Evolutionary conservation across 2,329 filamentous ascomycete genomes (phyloP).

Genomic region (Trichoderma breve): DNA sequence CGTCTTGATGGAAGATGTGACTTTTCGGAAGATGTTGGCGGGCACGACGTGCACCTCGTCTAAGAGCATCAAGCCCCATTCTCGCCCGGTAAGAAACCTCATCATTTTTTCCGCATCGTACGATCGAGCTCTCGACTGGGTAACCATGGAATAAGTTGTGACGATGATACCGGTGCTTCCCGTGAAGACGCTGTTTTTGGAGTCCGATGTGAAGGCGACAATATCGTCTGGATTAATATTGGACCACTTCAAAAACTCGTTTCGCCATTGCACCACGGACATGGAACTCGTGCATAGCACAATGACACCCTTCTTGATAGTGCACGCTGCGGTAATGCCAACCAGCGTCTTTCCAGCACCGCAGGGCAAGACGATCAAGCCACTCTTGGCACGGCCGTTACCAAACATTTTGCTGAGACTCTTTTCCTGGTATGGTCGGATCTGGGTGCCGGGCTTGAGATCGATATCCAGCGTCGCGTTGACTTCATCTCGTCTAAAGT

Average conservation of each 20-base stretch:
- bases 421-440: slow-evolving; percentile 94
- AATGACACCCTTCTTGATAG: slow-evolving; percentile 94
- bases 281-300: slow-evolving; percentile 96
- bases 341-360: slow-evolving; percentile 96
- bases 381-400: slow-evolving; percentile 93
- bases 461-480: slow-evolving; percentile 95
- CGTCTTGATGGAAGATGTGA: slow-evolving; percentile 88
- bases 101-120: slow-evolving; percentile 97
- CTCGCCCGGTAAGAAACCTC: slow-evolving; percentile 82
- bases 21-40: slow-evolving; percentile 91
- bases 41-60: slow-evolving; percentile 98
- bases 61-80: slow-evolving; percentile 96
- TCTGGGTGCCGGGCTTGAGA: slow-evolving; percentile 82
- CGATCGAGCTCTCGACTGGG: slow-evolving; percentile 79
- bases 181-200: slow-evolving; percentile 75
- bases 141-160: slow-evolving; percentile 99
- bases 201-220: slow-evolving; percentile 90
- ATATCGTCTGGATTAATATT: slow-evolving; percentile 92
- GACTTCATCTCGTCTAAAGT: slow-evolving; percentile 85
- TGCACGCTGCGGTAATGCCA: slow-evolving; percentile 96
- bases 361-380: slow-evolving; percentile 94
- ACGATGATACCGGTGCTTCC: slow-evolving; percentile 94
- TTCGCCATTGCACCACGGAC: slow-evolving; percentile 95
- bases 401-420: slow-evolving; percentile 99
- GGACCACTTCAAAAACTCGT: slow-evolving; percentile 97